These are phyloP conservation scores for Colletotrichum caudatum DNA, from an alignment of 2,329 filamentous ascomycete genomes.

Conservation along the genomic window DNA sequence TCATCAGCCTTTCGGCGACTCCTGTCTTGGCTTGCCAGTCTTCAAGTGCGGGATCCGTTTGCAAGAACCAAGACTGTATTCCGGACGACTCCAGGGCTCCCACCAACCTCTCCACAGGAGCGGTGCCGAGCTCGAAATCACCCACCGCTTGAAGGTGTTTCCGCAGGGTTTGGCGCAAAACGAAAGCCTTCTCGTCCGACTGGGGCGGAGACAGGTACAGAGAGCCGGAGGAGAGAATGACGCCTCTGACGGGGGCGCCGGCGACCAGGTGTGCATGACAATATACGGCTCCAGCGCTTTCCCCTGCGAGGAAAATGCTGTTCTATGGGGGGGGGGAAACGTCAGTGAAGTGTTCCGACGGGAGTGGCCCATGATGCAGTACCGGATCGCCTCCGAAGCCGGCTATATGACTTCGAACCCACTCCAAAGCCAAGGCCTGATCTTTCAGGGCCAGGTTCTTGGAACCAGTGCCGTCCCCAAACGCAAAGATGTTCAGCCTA, in stretches of 20 bases:
- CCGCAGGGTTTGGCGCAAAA: not conserved
- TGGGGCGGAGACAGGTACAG: slow-evolving; percentile 58
- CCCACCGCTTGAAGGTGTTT: slow-evolving; percentile 1
- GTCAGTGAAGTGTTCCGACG: slow-evolving; percentile 1
- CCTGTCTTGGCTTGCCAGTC: slow-evolving; percentile 52
- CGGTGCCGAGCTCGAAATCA: slow-evolving; percentile 43
- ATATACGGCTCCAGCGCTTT: slow-evolving; percentile 61
- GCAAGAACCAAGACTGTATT: slow-evolving; percentile 57
- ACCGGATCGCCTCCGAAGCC: slow-evolving; percentile 49
- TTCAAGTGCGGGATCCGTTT: slow-evolving; percentile 52
- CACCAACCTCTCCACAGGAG: slow-evolving; percentile 49
- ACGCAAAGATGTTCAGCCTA: slow-evolving; percentile 52
- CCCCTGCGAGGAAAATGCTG: slow-evolving; percentile 56
- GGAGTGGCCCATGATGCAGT: not conserved
- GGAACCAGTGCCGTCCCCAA: slow-evolving; percentile 54
- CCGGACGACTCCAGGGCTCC: slow-evolving; percentile 52
- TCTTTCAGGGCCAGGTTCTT: slow-evolving; percentile 52
- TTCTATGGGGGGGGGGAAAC: slow-evolving; percentile 41
- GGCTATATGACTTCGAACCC: slow-evolving; percentile 45
- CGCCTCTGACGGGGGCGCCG: slow-evolving; percentile 49
- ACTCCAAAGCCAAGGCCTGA: slow-evolving; percentile 51
- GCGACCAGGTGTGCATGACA: slow-evolving; percentile 56
- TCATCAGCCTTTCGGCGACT: slow-evolving; percentile 52
- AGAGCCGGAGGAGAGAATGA: slow-evolving; percentile 56
- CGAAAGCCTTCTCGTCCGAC: slow-evolving; percentile 42